These are phyloP conservation scores for Tetrahymena borealis DNA, from an alignment of 73 alveolate genomes.

Conservation along the genomic window DNA sequence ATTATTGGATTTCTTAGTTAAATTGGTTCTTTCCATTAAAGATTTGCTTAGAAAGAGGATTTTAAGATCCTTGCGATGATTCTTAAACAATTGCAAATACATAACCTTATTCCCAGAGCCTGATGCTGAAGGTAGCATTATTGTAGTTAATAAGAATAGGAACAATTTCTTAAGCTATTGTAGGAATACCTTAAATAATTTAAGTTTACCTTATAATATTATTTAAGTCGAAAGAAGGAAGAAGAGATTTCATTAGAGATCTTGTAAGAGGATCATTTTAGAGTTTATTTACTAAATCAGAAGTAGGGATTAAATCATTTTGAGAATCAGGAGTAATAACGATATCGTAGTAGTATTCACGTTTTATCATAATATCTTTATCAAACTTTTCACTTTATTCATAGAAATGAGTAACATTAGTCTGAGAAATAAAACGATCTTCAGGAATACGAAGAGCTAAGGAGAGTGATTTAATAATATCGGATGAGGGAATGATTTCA, in stretches of 20 bases:
- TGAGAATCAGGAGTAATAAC: background rate
- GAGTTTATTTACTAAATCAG: background rate
- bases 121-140: background rate
- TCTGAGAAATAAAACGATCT: background rate
- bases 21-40: background rate
- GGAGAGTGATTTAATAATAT: background rate
- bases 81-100: background rate
- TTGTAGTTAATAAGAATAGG: background rate
- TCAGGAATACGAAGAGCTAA: background rate
- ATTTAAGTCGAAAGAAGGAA: background rate
- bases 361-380: background rate
- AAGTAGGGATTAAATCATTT: background rate
- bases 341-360: background rate
- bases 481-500: background rate
- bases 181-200: background rate
- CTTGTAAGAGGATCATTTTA: background rate
- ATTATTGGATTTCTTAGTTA: background rate
- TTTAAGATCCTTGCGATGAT: background rate
- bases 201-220: background rate
- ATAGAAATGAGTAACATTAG: background rate
- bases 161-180: background rate
- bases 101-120: background rate
- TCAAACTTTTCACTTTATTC: background rate
- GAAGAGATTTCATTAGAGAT: background rate
- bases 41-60: background rate